phyloP scores from a whole-genome alignment of 352 stramenopile species.

The Globisporangium spinosum region DNA sequence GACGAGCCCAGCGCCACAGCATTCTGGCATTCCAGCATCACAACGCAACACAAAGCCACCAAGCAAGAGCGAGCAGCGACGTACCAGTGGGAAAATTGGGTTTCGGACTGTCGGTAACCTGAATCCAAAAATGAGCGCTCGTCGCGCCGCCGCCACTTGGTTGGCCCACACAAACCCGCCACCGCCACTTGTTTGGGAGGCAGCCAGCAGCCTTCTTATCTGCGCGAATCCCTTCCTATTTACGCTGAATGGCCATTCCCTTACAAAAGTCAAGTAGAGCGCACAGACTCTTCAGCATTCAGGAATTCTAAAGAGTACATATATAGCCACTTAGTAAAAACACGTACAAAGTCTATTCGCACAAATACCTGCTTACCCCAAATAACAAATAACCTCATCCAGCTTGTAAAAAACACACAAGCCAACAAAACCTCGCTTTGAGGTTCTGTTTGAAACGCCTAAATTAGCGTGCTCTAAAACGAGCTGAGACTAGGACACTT shows the following conservation, averaged over 20 bases:
- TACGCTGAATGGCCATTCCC: background rate
- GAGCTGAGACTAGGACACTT: background rate
- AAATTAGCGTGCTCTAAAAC: background rate
- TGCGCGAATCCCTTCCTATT: background rate
- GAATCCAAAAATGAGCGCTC: constrained; percentile 78
- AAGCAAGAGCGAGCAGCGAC: constrained; percentile 16
- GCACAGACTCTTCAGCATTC: background rate
- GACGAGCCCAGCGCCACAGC: background rate
- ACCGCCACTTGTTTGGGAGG: background rate
- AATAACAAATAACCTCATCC: background rate
- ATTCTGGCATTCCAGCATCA: background rate
- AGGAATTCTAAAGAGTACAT: background rate
- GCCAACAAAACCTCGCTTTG: background rate
- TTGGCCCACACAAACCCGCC: constrained; percentile 1
- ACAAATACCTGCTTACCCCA: background rate
- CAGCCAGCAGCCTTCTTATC: background rate
- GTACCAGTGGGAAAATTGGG: constrained; percentile 59
- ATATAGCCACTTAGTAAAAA: background rate
- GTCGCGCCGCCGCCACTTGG: background rate
- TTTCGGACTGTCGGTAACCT: constrained; percentile 88
- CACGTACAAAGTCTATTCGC: background rate
- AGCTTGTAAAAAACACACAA: background rate
- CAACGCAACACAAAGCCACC: constrained; percentile 2
- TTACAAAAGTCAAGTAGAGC: background rate
- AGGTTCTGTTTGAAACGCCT: background rate